A percentile compares a stretch with the other conserved stretches of the same genome.
These are phyloP conservation scores for Aspergillus sparsus DNA, from an alignment of 495 filamentous ascomycete species.

Conservation along the genomic window DNA sequence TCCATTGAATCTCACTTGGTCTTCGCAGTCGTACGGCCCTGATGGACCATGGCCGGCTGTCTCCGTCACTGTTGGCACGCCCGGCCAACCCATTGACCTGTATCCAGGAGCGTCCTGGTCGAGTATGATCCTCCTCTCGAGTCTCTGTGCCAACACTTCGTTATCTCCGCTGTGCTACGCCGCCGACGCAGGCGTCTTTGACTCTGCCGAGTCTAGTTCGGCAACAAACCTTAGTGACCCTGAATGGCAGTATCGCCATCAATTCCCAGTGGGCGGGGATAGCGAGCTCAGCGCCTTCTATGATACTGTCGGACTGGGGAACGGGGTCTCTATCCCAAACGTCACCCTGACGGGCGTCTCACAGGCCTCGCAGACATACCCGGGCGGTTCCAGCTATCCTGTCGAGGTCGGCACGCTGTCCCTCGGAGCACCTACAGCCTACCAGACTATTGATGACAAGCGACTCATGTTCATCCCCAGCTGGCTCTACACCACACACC, in stretches of 20 bases:
- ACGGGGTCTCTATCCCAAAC: background rate
- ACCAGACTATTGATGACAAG: background rate
- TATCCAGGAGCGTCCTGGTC: slow-evolving; percentile 12
- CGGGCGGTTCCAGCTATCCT: background rate
- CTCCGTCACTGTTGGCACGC: slow-evolving; percentile 2
- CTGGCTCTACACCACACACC: slow-evolving; percentile 6
- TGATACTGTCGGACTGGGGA: slow-evolving; percentile 1
- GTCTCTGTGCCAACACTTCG: slow-evolving; percentile 1
- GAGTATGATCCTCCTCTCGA: slow-evolving; percentile 11
- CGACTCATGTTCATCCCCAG: background rate
- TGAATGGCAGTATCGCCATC: background rate
- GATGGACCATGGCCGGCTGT: slow-evolving; percentile 15
- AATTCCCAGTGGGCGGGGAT: background rate
- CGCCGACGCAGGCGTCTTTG: slow-evolving; percentile 3
- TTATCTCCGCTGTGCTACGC: slow-evolving; percentile 5
- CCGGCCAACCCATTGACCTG: background rate
- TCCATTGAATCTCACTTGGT: slow-evolving; percentile 7
- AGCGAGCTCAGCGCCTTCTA: background rate
- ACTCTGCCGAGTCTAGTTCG: background rate
- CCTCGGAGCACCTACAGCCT: background rate
- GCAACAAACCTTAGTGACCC: background rate
- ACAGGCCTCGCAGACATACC: slow-evolving; percentile 4
- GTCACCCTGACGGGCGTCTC: slow-evolving; percentile 4
- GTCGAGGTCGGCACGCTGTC: slow-evolving; percentile 4
- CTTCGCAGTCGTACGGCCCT: slow-evolving; percentile 6